These are phyloP conservation scores for Xenoacremonium recifei DNA, from an alignment of 2,329 filamentous ascomycete species.

Conservation along the genomic window DNA sequence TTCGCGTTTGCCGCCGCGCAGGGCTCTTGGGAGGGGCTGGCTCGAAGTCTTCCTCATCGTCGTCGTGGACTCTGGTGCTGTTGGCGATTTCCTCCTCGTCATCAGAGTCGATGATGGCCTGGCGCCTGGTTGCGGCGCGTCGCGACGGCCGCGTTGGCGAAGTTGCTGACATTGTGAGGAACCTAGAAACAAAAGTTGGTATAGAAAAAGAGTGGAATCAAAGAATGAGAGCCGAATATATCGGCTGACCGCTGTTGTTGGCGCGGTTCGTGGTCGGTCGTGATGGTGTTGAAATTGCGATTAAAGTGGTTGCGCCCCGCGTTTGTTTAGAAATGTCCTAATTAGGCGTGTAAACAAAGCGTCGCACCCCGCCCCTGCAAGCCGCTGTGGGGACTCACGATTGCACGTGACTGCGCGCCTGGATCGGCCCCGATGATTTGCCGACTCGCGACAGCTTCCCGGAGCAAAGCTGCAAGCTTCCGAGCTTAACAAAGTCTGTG, in stretches of 20 bases:
- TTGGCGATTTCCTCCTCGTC: constrained; percentile 66
- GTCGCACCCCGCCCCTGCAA: constrained; percentile 2
- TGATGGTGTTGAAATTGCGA: constrained; percentile 10
- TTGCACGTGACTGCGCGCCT: constrained; percentile 21
- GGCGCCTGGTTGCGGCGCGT: constrained; percentile 59
- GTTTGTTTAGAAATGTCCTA: constrained; percentile 40
- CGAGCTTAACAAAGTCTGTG: constrained; percentile 5
- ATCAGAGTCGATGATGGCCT: constrained; percentile 75
- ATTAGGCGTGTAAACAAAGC: constrained; percentile 42
- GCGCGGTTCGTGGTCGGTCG: too few relatives aligned
- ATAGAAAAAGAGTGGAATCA: constrained; percentile 1
- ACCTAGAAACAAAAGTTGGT: constrained; percentile 1
- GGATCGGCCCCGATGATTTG: constrained; percentile 5
- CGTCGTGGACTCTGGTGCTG: constrained; percentile 53
- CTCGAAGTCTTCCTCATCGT: constrained; percentile 75
- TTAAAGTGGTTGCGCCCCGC: constrained; percentile 30
- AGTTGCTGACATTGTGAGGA: constrained; percentile 29
- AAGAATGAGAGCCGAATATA: constrained; percentile 5
- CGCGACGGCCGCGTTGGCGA: constrained; percentile 37
- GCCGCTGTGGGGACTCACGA: constrained; percentile 1
- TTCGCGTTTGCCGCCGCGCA: constrained; percentile 49
- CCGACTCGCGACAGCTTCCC: constrained; percentile 23
- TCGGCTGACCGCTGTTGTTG: too few relatives aligned
- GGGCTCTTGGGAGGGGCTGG: constrained; percentile 63
- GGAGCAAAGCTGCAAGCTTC: neutral